phyloP scores from a whole-genome alignment of 2,329 filamentous ascomycete genomes.

The Fusarium papillatum region DNA sequence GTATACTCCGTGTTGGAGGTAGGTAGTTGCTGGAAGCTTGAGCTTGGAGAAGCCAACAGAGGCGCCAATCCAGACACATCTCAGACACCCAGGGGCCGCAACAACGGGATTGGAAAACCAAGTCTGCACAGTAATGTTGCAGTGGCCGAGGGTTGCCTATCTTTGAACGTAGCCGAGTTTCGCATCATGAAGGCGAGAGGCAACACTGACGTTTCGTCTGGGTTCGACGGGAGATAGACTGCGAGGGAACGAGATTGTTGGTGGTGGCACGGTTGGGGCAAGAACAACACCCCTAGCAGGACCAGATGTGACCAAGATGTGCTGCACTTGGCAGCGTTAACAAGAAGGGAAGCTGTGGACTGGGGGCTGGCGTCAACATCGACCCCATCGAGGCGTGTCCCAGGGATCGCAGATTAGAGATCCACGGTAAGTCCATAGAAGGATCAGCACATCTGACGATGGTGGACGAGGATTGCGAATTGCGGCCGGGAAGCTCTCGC shows the following conservation, averaged over 20 bases:
- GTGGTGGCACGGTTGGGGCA: background rate
- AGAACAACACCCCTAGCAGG: background rate
- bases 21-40: background rate
- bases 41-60: background rate
- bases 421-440: slow-evolving; percentile 17
- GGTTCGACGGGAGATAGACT: background rate
- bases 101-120: background rate
- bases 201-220: background rate
- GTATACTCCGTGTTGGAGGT: background rate
- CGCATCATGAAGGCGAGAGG: background rate
- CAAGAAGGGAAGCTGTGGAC: background rate
- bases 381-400: background rate
- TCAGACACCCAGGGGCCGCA: background rate
- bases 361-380: background rate
- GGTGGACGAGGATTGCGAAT: slow-evolving; percentile 8
- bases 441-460: slow-evolving; percentile 34
- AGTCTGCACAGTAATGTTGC: background rate
- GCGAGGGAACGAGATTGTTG: background rate
- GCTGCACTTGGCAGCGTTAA: background rate
- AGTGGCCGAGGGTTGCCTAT: background rate
- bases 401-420: slow-evolving; percentile 27
- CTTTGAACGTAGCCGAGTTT: background rate
- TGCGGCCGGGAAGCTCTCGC: slow-evolving; percentile 30
- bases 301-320: background rate
- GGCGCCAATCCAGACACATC: background rate